phyloP scores from a whole-genome alignment of 2,329 filamentous ascomycete species.

The Neodidymelliopsis sp. region DNA sequence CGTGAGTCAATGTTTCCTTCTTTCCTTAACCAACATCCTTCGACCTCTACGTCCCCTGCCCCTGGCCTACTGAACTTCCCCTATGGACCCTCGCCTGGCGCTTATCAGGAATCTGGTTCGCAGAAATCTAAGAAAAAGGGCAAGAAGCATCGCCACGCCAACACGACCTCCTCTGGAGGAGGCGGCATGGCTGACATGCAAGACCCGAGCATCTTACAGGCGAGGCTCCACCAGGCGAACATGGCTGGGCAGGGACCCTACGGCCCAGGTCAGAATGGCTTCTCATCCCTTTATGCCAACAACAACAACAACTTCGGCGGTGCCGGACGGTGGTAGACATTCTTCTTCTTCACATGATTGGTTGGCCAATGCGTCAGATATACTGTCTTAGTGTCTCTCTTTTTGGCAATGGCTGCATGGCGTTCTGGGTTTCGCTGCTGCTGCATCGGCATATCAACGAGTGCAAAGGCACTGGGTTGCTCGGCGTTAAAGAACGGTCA shows the following conservation, averaged over 20 bases:
- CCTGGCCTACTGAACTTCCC: slow-evolving; percentile 89
- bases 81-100: slow-evolving; percentile 85
- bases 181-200: slow-evolving; percentile 99
- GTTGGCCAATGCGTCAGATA: slow-evolving; percentile 34
- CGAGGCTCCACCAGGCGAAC: slow-evolving; percentile 91
- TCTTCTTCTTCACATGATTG: slow-evolving; percentile 44
- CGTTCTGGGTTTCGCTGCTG: slow-evolving; percentile 46
- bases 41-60: slow-evolving; percentile 86
- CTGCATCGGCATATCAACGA: slow-evolving; percentile 49
- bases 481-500: slow-evolving; percentile 48
- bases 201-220: slow-evolving; percentile 99
- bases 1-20: slow-evolving; percentile 98
- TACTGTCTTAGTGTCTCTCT: slow-evolving; percentile 43
- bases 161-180: slow-evolving; percentile 99
- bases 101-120: slow-evolving; percentile 85
- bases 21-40: slow-evolving; percentile 84
- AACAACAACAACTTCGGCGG: slow-evolving; percentile 57
- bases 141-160: slow-evolving; percentile 99
- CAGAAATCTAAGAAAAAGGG: slow-evolving; percentile 99
- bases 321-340: slow-evolving; percentile 48
- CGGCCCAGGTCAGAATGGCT: slow-evolving; percentile 90
- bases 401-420: slow-evolving; percentile 47
- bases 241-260: slow-evolving; percentile 85
- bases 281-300: slow-evolving; percentile 81
- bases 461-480: slow-evolving; percentile 44